A percentile compares a stretch with the other conserved stretches of the same genome.
phyloP scores from a whole-genome alignment of 2,329 filamentous ascomycete species.

The Simplicillium sp. region DNA sequence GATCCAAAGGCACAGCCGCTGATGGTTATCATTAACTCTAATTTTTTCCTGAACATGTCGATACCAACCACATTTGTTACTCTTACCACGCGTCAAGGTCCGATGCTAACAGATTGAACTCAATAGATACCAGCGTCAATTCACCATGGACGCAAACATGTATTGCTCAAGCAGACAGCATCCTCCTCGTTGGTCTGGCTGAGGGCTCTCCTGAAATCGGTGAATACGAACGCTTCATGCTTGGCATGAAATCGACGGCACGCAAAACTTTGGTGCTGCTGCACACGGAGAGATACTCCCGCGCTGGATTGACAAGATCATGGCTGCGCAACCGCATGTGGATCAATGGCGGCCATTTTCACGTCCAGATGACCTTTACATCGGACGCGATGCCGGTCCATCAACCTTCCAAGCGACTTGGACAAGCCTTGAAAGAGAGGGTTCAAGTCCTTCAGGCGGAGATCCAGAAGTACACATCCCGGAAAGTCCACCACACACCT shows the following conservation, averaged over 20 bases:
- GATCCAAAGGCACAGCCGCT: constrained; percentile 40
- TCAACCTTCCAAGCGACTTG: constrained; percentile 66
- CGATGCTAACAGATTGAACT: constrained; percentile 3
- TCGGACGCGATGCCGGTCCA: constrained; percentile 68
- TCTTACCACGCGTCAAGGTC: constrained; percentile 2
- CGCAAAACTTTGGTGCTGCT: constrained; percentile 86
- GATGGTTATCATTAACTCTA: constrained; percentile 52
- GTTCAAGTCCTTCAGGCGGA: constrained; percentile 94
- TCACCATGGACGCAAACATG: constrained; percentile 98
- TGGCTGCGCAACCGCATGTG: constrained; percentile 92
- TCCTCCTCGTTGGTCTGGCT: constrained; percentile 82
- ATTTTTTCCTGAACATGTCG: constrained; percentile 52
- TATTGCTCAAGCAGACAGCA: constrained; percentile 93
- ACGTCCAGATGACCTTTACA: constrained; percentile 90
- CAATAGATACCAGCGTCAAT: constrained; percentile 85
- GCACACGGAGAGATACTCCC: constrained; percentile 80
- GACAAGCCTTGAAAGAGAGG: constrained; percentile 78
- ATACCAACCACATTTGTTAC: neutral
- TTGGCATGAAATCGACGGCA: constrained; percentile 95
- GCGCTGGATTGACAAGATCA: constrained; percentile 71
- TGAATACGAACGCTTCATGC: constrained; percentile 91
- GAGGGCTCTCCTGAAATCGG: constrained; percentile 85
- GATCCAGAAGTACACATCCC: constrained; percentile 95
- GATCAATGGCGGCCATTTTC: constrained; percentile 97
- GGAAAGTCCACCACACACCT: constrained; percentile 78